phyloP scores from a whole-genome alignment of 352 stramenopile species.

The Blastocystis sp. region DNA sequence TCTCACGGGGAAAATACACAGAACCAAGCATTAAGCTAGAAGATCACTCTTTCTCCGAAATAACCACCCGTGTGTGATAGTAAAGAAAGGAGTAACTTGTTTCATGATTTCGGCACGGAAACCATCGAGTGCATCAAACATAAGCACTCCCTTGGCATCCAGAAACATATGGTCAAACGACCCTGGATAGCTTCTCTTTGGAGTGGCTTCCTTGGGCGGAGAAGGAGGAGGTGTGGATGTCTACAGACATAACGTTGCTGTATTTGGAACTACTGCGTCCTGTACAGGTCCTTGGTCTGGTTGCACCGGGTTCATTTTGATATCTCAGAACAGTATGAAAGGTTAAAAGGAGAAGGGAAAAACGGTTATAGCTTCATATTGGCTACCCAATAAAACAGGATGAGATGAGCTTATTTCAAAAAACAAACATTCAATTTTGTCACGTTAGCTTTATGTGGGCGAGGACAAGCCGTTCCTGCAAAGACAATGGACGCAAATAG shows the following conservation, averaged over 20 bases:
- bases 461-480: neutral
- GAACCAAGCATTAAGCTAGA: constrained; percentile 47
- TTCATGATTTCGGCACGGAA: constrained; percentile 47
- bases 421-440: neutral
- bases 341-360: constrained; percentile 15
- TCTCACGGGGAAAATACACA: constrained; percentile 31
- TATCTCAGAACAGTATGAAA: neutral
- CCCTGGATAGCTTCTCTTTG: neutral
- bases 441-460: neutral
- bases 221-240: neutral
- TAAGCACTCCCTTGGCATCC: constrained; percentile 5
- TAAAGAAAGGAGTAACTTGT: constrained; percentile 16
- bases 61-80: constrained; percentile 4
- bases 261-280: neutral
- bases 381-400: neutral
- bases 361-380: constrained; percentile 21
- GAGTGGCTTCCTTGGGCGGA: neutral
- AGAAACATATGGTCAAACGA: constrained; percentile 25
- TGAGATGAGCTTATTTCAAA: neutral
- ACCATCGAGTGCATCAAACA: constrained; percentile 25
- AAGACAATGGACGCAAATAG: neutral
- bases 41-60: neutral
- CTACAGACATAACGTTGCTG: neutral
- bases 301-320: neutral
- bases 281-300: neutral